Evolutionary conservation across 2,329 filamentous ascomycete species (phyloP), one percentile per base, ranked within the genome.

Genomic region (Bipolaris oryzae): DNA sequence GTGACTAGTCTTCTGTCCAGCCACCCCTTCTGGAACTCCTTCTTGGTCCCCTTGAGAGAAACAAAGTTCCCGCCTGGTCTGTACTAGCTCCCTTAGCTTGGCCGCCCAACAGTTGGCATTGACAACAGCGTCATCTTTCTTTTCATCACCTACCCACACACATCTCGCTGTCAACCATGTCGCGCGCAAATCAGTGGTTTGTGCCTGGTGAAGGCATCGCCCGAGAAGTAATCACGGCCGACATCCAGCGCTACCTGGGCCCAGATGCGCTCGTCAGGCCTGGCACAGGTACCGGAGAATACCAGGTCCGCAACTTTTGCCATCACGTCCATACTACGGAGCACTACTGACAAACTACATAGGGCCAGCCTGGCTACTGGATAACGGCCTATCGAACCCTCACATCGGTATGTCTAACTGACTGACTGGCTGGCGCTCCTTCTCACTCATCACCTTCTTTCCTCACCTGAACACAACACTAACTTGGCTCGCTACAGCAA

Each of bases 241-340:
- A 82, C 71, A 82, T 82, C 64, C 79, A 81, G 71, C 76, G 79
- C 66, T 82, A 81, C 64, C 69, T 82, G 54, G 80, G 80, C 50
- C 79, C 78, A 59, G 80, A 82, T 74, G 80, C 80, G 46, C 79
- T 80, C 55, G 79, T 82, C 42, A 76, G 77, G 64, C 80, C 80
- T 38, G 80, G 80, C 46, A 63, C 71, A 45, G 79, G 78, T 64
- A 78, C 71, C 57, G 78, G 75, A 53, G 76, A 80, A 54, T 74
- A 79, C 66, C 74, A 79, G 73, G 78, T 81, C 65, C 73, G 76
- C 63, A 58, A 31, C 28, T 41, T 66, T 61, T 60, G 58, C 56
- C 55, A 53, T 23, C 31, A 47, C 71, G 58, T 70, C 66, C n/a
- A 28, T 18, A 43, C 50, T 23, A 33, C 38, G 31, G 49, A 47